Evolutionary conservation across 345 rosid species (phyloP), one percentile per base, ranked within the genome.

Genomic region (Jatropha curcas): DNA sequence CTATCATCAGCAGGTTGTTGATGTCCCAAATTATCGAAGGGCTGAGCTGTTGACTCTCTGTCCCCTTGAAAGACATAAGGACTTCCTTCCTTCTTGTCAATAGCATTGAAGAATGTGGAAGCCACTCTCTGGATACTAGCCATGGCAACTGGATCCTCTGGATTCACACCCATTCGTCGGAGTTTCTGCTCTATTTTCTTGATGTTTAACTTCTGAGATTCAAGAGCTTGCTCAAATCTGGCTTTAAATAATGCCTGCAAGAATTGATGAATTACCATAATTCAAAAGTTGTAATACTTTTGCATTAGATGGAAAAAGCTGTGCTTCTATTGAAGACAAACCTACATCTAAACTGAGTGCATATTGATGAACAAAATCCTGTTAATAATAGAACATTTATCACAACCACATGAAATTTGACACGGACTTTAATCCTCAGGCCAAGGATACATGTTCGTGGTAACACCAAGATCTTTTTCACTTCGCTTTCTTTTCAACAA

Each of bases 101-200:
- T 92, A 67, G 98, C 98, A 76, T 92, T 89, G 77, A 92, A 94
- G 82, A 94, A 94, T 19, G 98, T 94, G 58, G 98, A 88, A 71
- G 98, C 98, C 19, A 94, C 98, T 85, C 98, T 89, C 75, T 87
- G 98, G 72, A 94, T 90, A 65, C 97, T 92, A 59, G 98, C 98
- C 98, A 94, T 90, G 74, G 98, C 98, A 75, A 86, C 91, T 20
- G 98, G 98, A 85, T 94, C 98, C 88, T 94, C 98, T 9, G 98
- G 98, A 79, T 94, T 94, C 61, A 89, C 83, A 71, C 95, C 98
- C 90, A 81, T 86, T 70, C 91, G 77, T 17, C 97, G 83, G 51
- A 94, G 94, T 81, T 89, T 89, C 85, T 94, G 98, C 70, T 92
- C 98, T 55, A 85, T 77, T 86, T 92, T 89, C 88, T 92, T 94